Conservation (phyloP, 257 asterid genomes). For the Nicotiana undulata region DNA sequence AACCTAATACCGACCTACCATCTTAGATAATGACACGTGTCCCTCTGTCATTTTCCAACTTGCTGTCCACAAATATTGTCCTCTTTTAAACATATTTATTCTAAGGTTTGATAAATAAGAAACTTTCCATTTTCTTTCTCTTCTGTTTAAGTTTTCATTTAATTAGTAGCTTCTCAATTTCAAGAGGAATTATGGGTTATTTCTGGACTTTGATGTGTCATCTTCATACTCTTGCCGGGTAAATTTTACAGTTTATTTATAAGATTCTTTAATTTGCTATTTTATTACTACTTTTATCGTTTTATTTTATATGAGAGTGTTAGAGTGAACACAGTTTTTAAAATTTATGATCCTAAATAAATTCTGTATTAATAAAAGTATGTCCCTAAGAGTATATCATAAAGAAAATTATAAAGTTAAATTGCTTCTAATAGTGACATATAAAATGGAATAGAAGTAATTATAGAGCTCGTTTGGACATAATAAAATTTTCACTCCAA, state of each 20-base stretch:
- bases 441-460: background rate
- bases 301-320: background rate
- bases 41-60: too few relatives aligned
- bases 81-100: too few relatives aligned
- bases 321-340: background rate
- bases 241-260: background rate
- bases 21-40: background rate
- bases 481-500: too few relatives aligned
- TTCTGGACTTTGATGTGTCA: slow-evolving; percentile 32
- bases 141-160: background rate
- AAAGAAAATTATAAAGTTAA: background rate
- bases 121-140: background rate
- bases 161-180: background rate
- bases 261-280: background rate
- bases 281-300: background rate
- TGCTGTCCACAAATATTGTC: background rate
- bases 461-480: too few relatives aligned
- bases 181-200: slow-evolving; percentile 17
- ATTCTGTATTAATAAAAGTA: background rate
- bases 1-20: background rate
- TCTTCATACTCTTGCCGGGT: slow-evolving; percentile 35
- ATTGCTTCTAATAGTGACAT: background rate
- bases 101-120: background rate
- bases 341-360: background rate
- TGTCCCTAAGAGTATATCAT: background rate